These are phyloP conservation scores for Fusarium transvaalense DNA, from an alignment of 2,329 filamentous ascomycete genomes.

Conservation along the genomic window DNA sequence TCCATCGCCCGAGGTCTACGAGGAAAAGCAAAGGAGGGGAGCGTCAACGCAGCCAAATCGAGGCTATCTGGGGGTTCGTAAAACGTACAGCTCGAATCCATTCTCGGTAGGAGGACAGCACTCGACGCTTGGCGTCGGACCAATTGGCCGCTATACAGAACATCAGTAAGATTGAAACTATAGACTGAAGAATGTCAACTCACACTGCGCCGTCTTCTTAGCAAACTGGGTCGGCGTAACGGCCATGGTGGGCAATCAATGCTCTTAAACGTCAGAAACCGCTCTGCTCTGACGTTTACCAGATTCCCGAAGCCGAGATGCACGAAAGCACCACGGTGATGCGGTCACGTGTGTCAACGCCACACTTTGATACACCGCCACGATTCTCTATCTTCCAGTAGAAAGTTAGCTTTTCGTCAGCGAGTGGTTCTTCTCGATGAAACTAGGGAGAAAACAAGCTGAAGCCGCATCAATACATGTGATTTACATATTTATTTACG, in stretches of 20 bases:
- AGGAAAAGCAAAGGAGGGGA: background rate
- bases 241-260: slow-evolving; percentile 73
- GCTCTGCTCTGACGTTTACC: slow-evolving; percentile 51
- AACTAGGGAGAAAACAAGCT: background rate
- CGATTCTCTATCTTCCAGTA: slow-evolving; percentile 33
- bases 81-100: slow-evolving; percentile 94
- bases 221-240: slow-evolving; percentile 95
- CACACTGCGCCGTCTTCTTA: slow-evolving; percentile 82
- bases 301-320: slow-evolving; percentile 46
- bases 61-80: slow-evolving; percentile 11
- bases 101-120: slow-evolving; percentile 89
- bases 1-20: background rate
- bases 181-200: slow-evolving; percentile 52
- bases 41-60: background rate
- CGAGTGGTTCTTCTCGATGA: slow-evolving; percentile 1
- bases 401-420: slow-evolving; percentile 43
- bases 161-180: slow-evolving; percentile 52
- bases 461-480: background rate
- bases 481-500: background rate
- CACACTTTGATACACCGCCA: slow-evolving; percentile 42
- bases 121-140: slow-evolving; percentile 87
- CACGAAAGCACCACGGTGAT: slow-evolving; percentile 41
- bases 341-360: slow-evolving; percentile 49
- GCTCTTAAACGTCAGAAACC: slow-evolving; percentile 49
- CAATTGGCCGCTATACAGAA: slow-evolving; percentile 80